Conservation (phyloP, 1,284 basidiomycete genomes). For the Austroboletus rostrupii region DNA sequence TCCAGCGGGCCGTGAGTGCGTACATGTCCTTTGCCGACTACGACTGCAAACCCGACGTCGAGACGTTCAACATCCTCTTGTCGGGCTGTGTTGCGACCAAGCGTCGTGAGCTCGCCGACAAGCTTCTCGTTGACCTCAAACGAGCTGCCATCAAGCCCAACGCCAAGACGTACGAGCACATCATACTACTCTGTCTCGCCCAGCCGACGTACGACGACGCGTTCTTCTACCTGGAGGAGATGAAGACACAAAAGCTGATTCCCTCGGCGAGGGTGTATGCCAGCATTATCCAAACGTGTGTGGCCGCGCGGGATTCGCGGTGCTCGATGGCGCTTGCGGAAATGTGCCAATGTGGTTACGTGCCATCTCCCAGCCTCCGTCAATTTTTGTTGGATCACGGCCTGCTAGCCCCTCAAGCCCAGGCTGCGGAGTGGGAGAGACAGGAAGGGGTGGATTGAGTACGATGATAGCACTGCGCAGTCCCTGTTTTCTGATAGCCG, state of each 20-base stretch:
- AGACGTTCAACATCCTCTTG: slow-evolving; percentile 71
- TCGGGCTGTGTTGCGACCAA: slow-evolving; percentile 54
- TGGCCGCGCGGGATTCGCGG: slow-evolving; percentile 54
- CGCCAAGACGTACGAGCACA: slow-evolving; percentile 56
- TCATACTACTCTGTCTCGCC: slow-evolving; percentile 68
- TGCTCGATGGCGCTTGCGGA: slow-evolving; percentile 68
- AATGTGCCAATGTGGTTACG: slow-evolving; percentile 53
- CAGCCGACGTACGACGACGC: slow-evolving; percentile 78
- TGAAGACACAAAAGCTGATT: slow-evolving; percentile 61
- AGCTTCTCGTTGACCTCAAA: slow-evolving; percentile 60
- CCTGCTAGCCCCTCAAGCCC: slow-evolving; percentile 4
- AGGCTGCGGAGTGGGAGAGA: background rate
- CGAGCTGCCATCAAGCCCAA: slow-evolving; percentile 51
- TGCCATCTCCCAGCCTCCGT: slow-evolving; percentile 30
- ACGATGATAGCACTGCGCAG: background rate
- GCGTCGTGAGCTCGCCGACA: slow-evolving; percentile 60
- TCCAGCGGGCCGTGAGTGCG: slow-evolving; percentile 74
- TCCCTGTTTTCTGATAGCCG: background rate
- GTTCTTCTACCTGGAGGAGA: slow-evolving; percentile 84
- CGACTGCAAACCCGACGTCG: slow-evolving; percentile 51
- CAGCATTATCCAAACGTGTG: slow-evolving; percentile 57
- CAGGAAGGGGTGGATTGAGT: background rate
- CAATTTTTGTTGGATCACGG: slow-evolving; percentile 29
- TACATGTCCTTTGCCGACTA: slow-evolving; percentile 65
- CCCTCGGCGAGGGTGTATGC: slow-evolving; percentile 61